Conservation (phyloP, 768 basidiomycete genomes). For the Hygrophorus pudorinus region DNA sequence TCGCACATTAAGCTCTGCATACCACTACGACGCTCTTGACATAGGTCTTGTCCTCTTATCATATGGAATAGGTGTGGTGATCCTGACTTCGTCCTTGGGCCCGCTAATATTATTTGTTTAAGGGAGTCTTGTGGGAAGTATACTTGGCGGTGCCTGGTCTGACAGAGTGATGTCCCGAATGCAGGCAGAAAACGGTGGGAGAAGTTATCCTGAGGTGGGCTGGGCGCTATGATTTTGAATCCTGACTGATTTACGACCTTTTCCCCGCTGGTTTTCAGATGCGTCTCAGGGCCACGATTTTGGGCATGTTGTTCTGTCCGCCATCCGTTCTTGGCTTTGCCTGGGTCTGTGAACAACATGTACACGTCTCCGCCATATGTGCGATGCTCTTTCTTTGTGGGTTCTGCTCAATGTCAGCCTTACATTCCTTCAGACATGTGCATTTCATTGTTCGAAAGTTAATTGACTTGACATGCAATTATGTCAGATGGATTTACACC, state of each 20-base stretch:
- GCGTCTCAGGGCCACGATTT: conserved; percentile 55
- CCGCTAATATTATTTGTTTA: not conserved
- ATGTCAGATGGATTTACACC: conserved; percentile 25
- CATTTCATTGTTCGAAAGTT: conserved; percentile 18
- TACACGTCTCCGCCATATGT: conserved; percentile 59
- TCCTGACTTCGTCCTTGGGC: not conserved
- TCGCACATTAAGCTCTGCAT: conserved; percentile 52
- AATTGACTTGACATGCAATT: not conserved
- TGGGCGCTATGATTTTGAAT: conserved; percentile 5
- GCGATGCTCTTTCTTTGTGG: conserved; percentile 65
- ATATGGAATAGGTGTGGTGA: conserved; percentile 51
- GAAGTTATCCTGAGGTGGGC: conserved; percentile 52
- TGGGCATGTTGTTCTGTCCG: conserved; percentile 51
- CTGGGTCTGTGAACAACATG: conserved; percentile 59
- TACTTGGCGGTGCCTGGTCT: conserved; percentile 37
- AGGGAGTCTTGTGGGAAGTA: conserved; percentile 32
- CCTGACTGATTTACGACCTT: not conserved
- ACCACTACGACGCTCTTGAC: conserved; percentile 57
- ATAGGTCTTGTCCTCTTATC: conserved; percentile 72
- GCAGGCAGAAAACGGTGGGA: conserved; percentile 29
- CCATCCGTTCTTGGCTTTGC: conserved; percentile 57
- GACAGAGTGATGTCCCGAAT: conserved; percentile 28
- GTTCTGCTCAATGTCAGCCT: conserved; percentile 60
- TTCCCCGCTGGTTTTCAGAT: conserved; percentile 43
- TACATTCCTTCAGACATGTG: not conserved